Base-by-base conservation (phyloP, 148 eudicot species). In the Mesembryanthemum crystallinum region DNA sequence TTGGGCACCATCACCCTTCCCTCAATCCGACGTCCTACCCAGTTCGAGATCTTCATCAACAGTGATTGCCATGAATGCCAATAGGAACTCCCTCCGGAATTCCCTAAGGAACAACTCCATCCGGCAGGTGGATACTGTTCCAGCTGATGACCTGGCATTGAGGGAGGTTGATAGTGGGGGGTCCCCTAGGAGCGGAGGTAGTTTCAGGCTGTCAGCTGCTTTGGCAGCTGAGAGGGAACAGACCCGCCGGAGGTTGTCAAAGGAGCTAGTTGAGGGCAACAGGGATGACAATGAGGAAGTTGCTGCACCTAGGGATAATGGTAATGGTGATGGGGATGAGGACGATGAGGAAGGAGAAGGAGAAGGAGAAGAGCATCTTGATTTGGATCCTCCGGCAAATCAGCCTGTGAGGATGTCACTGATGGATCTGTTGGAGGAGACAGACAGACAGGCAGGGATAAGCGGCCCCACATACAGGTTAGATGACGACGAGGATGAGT, bases 401-500 rank as follows among this genome's bases (percentile, higher is more conserved):
- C 81, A 77, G 71, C 84, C 85, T 13, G 79, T 72, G 81, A 87
- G 87, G 79, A 89, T 88, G 91, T 92, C 96, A 5, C 71, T 95
- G 88, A 92, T 90, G 98, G 89, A 89, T 42, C 79, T 95, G 74
- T 74, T 92, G 87, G 98, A 87, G 85, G 93, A 92, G 83, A 84
- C 91, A 0, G 97, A 90, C 37, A 75, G 89, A 71, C 74, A 92
- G 73, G 85, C 90, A 69, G 89, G 90, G 58, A 55, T 85, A 52
- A 90, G 87, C 7, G 89, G 91, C 23, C 84, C 88, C 17, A 71
- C 78, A 0, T 88, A 83, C 63, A 79, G 83, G 76, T 74, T 79
- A 73, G 85, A 77, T 7, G 84, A 82, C 28, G 87, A 82, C 1
- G 87, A 78, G 11, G 85, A 73, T 8, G 83, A 84, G 3, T 85